Conservation (phyloP, 2,329 filamentous ascomycete genomes). For the Hymenoscyphus occultus region DNA sequence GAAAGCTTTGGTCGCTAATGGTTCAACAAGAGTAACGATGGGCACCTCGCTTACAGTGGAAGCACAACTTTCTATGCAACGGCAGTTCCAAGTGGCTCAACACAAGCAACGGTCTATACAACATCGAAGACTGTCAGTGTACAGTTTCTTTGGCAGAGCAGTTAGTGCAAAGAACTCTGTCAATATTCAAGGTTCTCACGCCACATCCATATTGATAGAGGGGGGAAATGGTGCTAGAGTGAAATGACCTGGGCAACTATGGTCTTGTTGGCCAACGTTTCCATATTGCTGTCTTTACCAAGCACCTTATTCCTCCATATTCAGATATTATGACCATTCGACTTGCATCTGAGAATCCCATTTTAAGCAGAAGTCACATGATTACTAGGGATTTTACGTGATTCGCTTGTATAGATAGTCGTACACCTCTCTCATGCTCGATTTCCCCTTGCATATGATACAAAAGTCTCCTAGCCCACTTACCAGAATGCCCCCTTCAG, state of each 20-base stretch:
- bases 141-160: constrained; percentile 34
- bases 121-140: constrained; percentile 30
- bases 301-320: background rate
- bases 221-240: constrained; percentile 13
- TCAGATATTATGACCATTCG: background rate
- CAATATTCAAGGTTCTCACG: background rate
- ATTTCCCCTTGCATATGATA: background rate
- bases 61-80: constrained; percentile 36
- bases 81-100: constrained; percentile 33
- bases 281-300: background rate
- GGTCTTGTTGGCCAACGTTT: constrained; percentile 32
- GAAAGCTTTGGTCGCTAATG: background rate
- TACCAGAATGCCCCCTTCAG: constrained; percentile 9
- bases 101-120: constrained; percentile 35
- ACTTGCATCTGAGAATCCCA: background rate
- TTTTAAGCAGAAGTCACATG: background rate
- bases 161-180: constrained; percentile 12
- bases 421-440: background rate
- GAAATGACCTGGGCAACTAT: background rate
- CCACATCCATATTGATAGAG: background rate
- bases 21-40: constrained; percentile 20
- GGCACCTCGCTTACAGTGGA: constrained; percentile 31
- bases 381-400: background rate
- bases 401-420: background rate
- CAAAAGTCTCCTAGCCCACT: background rate